Percentiles rank a stretch among this genome's conserved stretches.
phyloP scores from a whole-genome alignment of 75 land plant genomes.

The Cupressus sempervirens region DNA sequence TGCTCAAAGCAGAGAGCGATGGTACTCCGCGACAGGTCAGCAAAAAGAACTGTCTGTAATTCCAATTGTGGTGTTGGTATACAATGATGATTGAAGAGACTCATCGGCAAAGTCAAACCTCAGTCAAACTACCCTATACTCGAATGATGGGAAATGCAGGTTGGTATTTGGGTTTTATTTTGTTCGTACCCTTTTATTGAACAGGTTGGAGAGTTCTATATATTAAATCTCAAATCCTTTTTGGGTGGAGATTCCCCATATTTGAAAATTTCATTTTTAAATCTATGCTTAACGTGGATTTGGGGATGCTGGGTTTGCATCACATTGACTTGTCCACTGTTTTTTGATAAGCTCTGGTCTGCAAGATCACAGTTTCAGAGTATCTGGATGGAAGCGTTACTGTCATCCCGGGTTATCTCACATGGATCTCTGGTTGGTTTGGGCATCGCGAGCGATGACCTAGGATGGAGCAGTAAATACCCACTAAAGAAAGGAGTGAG shows the following conservation, averaged over 20 bases:
- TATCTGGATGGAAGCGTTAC: conserved; percentile 1
- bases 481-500: neutral
- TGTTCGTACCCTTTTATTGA: neutral
- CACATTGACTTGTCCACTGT: too few species aligned
- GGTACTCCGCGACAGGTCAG: neutral
- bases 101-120: neutral
- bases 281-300: neutral
- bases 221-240: neutral
- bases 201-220: neutral
- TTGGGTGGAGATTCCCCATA: neutral
- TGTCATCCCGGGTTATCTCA: neutral
- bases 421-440: conserved; percentile 8
- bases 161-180: neutral
- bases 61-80: neutral
- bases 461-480: neutral
- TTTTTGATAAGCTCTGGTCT: neutral
- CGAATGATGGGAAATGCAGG: neutral
- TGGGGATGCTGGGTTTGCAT: too few species aligned
- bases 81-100: neutral
- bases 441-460: neutral
- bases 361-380: neutral
- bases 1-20: too few species aligned
- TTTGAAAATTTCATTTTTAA: neutral
- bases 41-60: neutral
- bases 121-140: neutral